Evolutionary conservation across 257 asterid species (phyloP).

Genomic region (Pogostemon cablin): DNA sequence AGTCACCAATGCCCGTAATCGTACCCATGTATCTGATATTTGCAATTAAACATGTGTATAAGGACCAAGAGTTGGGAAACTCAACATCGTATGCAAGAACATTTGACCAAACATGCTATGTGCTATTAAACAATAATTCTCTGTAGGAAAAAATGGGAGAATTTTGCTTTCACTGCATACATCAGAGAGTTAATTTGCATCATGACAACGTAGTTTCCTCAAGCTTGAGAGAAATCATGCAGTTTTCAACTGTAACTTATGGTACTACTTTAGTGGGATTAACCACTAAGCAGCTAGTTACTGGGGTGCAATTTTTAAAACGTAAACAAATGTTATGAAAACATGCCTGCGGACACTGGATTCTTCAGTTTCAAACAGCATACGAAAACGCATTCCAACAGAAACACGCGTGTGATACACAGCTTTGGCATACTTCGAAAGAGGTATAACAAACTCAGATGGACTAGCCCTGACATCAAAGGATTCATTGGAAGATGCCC

Average conservation of each 20-base stretch:
- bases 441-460: slow-evolving; percentile 90
- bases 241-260: not conserved
- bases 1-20: slow-evolving; percentile 92
- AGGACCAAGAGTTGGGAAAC: slow-evolving; percentile 14
- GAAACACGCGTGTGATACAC: slow-evolving; percentile 93
- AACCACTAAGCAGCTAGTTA: not conserved
- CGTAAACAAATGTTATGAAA: too few species aligned
- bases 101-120: too few species aligned
- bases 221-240: not conserved
- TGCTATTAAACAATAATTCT: not conserved
- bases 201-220: slow-evolving; percentile 11
- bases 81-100: not conserved
- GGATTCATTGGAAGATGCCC: slow-evolving; percentile 29
- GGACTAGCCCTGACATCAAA: slow-evolving; percentile 84
- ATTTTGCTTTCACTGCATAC: not conserved
- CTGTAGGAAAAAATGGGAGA: not conserved
- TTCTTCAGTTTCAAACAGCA: slow-evolving; percentile 99
- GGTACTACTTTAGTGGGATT: not conserved
- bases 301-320: not conserved
- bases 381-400: slow-evolving; percentile 96
- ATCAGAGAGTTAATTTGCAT: not conserved
- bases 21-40: slow-evolving; percentile 93
- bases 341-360: slow-evolving; percentile 94
- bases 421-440: slow-evolving; percentile 87
- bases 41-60: slow-evolving; percentile 28